Percentiles rank a stretch among this genome's conserved stretches.
phyloP scores from a whole-genome alignment of 1,139 yeast genomes.

The Suhomyces wounanorum region DNA sequence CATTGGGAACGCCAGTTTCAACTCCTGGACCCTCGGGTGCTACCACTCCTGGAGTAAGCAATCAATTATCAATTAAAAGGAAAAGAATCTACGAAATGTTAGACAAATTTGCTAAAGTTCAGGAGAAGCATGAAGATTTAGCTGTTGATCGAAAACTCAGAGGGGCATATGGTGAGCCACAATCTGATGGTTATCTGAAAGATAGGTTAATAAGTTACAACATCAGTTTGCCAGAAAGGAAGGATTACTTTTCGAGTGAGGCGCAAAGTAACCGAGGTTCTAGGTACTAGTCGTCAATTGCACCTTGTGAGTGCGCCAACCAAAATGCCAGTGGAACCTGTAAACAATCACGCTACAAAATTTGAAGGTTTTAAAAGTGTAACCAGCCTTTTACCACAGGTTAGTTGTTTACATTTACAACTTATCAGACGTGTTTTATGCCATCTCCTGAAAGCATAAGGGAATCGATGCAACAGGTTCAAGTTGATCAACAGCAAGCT shows the following conservation, averaged over 20 bases:
- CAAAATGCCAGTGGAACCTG: constrained; percentile 5
- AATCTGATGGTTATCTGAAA: constrained; percentile 5
- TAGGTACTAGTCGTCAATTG: not conserved
- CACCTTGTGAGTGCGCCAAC: not conserved
- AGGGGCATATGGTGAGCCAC: constrained; percentile 5
- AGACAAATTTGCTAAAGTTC: constrained; percentile 61
- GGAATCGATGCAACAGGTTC: constrained; percentile 12
- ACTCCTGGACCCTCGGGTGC: constrained; percentile 21
- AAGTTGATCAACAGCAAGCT: constrained; percentile 15
- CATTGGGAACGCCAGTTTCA: constrained; percentile 28
- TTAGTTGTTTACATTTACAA: constrained; percentile 12
- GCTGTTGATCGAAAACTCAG: constrained; percentile 14
- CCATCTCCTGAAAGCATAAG: constrained; percentile 11
- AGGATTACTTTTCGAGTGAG: constrained; percentile 18
- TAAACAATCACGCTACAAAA: constrained; percentile 8
- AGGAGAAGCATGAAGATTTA: constrained; percentile 52
- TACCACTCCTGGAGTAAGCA: constrained; percentile 21
- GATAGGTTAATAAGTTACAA: constrained; percentile 15
- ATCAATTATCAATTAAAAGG: constrained; percentile 42
- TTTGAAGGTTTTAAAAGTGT: constrained; percentile 15
- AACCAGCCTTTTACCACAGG: constrained; percentile 11
- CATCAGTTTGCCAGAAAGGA: constrained; percentile 14
- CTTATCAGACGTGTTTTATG: constrained; percentile 10
- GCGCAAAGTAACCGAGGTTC: constrained; percentile 2
- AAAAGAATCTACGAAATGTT: constrained; percentile 55